Base-by-base conservation (phyloP, 306 rosid species). In the Oxytropis ochrocephala region DNA sequence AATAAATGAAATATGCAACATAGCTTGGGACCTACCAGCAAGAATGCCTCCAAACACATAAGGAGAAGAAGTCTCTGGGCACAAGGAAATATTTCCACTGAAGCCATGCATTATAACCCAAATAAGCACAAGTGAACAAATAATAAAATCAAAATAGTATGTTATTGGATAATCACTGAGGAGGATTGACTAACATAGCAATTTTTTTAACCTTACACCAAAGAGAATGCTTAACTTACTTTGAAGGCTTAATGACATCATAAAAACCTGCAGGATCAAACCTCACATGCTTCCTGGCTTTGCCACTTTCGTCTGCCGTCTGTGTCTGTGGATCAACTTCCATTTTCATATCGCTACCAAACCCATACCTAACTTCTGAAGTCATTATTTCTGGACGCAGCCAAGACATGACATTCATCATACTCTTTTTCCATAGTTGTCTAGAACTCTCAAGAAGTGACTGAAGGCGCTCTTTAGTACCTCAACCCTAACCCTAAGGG, bases 161-260 rank as follows among this genome's bases (percentile, higher is more conserved):
- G 52, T 54, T 70, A 76, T 33, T 63, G 49, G 55, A 72, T 60
- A 52, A 62, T 3, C 44, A 10, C 5, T 64, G n/a, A n/a, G n/a
- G 39, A 46, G 1, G 11, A 44, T 19, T 17, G 67, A 64, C 33
- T 48, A 52, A 44, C 18, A 10, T 54, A 57, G 52, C 33, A 65
- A 66, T 55, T 32, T 13, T 64, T 12, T 18, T 58, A 35, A 17
- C 68, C 47, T 51, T 30, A 75, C 33, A 68, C 47, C 66, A 16
- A 69, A 67, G 58, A 69, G 69, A 74, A 65, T 70, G 56, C 27
- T 63, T 43, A 67, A 82, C 99, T 85, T 75, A 94, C 99, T 88
- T 94, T 77, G 98, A 87, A 42, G 96, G 97, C 71, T 83, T 90
- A 61, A 90, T 90, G 82, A 94, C 97, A 79, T 94, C 96, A 81